phyloP scores from a whole-genome alignment of 495 filamentous ascomycete genomes.

The Aspergillus heteromorphus region DNA sequence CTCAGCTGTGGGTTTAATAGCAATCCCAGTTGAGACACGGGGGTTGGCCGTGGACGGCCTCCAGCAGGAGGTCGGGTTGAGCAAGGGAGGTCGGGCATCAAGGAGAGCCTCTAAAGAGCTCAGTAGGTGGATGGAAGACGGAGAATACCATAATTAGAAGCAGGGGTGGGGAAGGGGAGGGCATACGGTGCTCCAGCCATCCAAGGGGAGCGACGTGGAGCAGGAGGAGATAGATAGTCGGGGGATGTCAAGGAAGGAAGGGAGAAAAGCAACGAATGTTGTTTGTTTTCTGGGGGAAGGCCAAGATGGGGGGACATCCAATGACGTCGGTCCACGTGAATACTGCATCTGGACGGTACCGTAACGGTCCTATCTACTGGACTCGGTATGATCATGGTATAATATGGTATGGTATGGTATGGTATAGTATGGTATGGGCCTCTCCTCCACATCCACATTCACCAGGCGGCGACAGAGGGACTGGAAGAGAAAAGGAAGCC shows the following conservation, averaged over 20 bases:
- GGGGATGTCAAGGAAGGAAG: background rate
- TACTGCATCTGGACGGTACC: background rate
- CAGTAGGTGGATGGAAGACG: background rate
- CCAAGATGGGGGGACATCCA: conserved; percentile 11
- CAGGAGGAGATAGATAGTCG: too few species aligned
- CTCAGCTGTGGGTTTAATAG: background rate
- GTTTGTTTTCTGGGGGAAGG: background rate
- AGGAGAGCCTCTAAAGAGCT: conserved; percentile 6
- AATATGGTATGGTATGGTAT: too few species aligned
- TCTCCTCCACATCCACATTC: too few species aligned
- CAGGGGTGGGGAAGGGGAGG: background rate
- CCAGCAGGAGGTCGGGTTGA: conserved; percentile 7
- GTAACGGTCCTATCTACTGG: too few species aligned
- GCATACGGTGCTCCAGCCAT: background rate
- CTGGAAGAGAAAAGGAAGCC: too few species aligned
- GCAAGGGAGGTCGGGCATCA: conserved; percentile 15
- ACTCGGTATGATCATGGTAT: too few species aligned
- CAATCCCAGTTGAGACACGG: background rate
- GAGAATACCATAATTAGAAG: background rate
- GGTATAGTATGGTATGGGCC: too few species aligned
- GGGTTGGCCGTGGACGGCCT: background rate
- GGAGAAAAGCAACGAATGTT: background rate
- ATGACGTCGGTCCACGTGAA: conserved; percentile 43
- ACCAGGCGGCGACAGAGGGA: too few species aligned
- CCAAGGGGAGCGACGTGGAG: background rate